Evolutionary conservation across 495 filamentous ascomycete genomes (phyloP), one percentile per base, ranked within the genome.

Genomic region (Elaphomyces granulatus): DNA sequence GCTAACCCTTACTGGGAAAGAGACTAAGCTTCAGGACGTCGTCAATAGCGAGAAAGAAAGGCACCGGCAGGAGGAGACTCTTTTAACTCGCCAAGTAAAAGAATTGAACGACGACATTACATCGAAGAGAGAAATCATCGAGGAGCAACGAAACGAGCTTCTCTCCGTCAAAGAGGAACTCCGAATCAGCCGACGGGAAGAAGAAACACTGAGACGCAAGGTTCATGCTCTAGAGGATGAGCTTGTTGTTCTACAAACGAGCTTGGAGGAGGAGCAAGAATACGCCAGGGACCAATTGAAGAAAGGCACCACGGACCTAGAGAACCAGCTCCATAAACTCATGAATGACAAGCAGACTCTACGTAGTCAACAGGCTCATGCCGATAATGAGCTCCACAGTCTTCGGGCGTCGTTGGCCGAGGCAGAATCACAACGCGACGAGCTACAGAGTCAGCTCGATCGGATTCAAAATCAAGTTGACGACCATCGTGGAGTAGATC

Each of bases 161-260:
- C 70, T 78, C 7, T 49, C 63, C 6, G 64, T 73, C 17, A 72
- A 70, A 33, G 79, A 88, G 47, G 78, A 87, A 14, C 67, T 83
- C 8, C 76, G 78, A 19, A 58, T 78, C 35, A 72, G 71, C 35
- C 69, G 76, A 47, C 72, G 79, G 12, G 75, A 80, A 28, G 72
- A 77, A 55, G 67, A 72, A 38, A 56, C 64, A 1, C 61, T 85
- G 20, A 63, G 66, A 32, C 78, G 84, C 34, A 85, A 79, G 47
- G 60, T 81, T 7, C 73, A 82, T 45, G 74, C 68, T n/a, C 53
- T 92, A 12, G 81, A 88, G 51, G 83, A 87, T 44, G 83, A 92
- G 51, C 66, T 88, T 8, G 75, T 86, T 36, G 71, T 87, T 26
- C 59, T 88, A 20, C 82, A 86, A 50, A 68, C 69, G 15, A 79